Percentiles rank a stretch among this genome's conserved stretches.
phyloP scores from a whole-genome alignment of 352 stramenopile genomes.

The Phytophthora uliginosa region DNA sequence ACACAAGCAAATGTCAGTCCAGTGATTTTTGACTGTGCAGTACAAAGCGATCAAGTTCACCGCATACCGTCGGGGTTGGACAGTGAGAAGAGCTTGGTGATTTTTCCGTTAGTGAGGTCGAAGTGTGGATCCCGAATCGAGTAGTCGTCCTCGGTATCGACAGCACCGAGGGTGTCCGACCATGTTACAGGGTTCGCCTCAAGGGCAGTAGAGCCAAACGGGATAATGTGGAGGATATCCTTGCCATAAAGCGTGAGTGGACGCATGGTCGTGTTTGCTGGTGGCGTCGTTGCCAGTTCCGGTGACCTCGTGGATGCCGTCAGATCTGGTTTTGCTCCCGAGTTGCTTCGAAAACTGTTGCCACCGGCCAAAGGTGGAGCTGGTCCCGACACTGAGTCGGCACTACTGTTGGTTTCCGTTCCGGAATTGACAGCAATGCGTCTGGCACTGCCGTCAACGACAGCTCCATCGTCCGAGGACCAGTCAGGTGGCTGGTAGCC shows the following conservation, averaged over 20 bases:
- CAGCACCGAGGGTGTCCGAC: constrained; percentile 30
- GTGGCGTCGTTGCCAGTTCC: constrained; percentile 17
- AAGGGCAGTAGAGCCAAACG: constrained; percentile 63
- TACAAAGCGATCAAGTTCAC: constrained; percentile 22
- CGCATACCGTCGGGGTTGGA: constrained; percentile 63
- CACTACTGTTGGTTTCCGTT: constrained; percentile 13
- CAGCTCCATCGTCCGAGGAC: constrained; percentile 29
- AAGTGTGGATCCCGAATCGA: constrained; percentile 42
- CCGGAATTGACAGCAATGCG: constrained; percentile 25
- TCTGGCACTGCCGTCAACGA: constrained; percentile 30
- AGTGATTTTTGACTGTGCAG: background rate
- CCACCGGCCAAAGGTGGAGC: constrained; percentile 21
- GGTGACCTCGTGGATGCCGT: constrained; percentile 14
- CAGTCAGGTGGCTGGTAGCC: constrained; percentile 34
- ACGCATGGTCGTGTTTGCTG: constrained; percentile 19
- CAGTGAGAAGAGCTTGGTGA: constrained; percentile 59
- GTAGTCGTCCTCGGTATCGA: constrained; percentile 30
- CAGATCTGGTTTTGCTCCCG: constrained; percentile 14
- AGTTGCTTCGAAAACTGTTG: constrained; percentile 37
- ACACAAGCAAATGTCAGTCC: background rate
- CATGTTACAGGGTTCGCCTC: constrained; percentile 38
- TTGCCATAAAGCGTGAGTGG: constrained; percentile 66
- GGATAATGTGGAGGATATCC: constrained; percentile 61
- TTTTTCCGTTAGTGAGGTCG: constrained; percentile 39
- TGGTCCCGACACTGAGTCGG: background rate